Evolutionary conservation across 306 rosid species (phyloP).

Genomic region (Vigna hirtella): DNA sequence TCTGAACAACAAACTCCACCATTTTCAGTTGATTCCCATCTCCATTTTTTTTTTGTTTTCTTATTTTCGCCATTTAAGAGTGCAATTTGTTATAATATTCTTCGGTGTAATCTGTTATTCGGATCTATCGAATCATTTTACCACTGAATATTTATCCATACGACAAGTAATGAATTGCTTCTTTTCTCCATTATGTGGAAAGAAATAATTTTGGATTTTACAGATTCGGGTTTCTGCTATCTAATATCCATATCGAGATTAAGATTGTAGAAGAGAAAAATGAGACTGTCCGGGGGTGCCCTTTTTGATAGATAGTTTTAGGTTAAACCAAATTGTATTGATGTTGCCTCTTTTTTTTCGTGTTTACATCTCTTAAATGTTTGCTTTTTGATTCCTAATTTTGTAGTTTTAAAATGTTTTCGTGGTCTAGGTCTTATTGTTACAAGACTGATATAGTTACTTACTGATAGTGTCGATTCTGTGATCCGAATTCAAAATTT

Average conservation of each 20-base stretch:
- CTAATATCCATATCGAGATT: slow-evolving; percentile 8
- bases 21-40: neutral
- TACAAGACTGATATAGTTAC: neutral
- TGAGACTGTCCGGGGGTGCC: neutral
- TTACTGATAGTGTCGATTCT: neutral
- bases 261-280: neutral
- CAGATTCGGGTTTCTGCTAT: neutral
- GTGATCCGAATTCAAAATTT: no score
- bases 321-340: neutral
- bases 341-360: neutral
- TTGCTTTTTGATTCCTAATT: neutral
- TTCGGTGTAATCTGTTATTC: slow-evolving; percentile 8
- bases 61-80: neutral
- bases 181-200: neutral
- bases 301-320: neutral
- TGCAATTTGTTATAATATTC: slow-evolving; percentile 18
- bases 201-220: neutral
- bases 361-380: slow-evolving; percentile 1
- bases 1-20: neutral
- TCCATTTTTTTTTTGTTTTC: neutral
- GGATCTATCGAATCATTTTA: slow-evolving; percentile 41
- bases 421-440: neutral
- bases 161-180: neutral
- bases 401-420: neutral
- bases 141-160: neutral